Evolutionary conservation across 352 stramenopile species (phyloP), one percentile per base, ranked within the genome.

Genomic region (Peronospora tabacina): DNA sequence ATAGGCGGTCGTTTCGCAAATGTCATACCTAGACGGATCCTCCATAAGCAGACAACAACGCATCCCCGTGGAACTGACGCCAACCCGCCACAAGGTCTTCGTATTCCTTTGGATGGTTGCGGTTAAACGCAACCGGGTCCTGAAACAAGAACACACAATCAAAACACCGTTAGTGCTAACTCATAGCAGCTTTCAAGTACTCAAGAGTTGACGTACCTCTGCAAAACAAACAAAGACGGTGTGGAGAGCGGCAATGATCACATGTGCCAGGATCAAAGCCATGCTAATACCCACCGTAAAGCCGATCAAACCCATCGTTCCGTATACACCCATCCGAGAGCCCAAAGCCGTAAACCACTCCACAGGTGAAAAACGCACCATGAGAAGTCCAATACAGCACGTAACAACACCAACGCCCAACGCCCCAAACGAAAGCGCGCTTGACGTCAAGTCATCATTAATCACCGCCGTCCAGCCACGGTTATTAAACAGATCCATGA

Each of bases 141-240:
- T 84, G 28, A 9, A 39, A 22, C 48, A 34, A 39, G 20, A n/a
- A 11, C 49, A 16, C 48, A 5, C 10, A 35, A 46, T 17, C 28
- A 44, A 38, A 43, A 22, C 32, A 53, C 17, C 1, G 34, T 63
- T 24, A 72, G 39, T 36, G 7, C 28, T 0, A 33, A 33, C 28
- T 33, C 7, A 10, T 13, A 33, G 28, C 5, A 33, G 13, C 28
- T 33, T 33, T 33, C 28, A 13, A 13, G 3, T 1, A 33, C 11
- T 33, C 28, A 2, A 35, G 40, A 39, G 17, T 6, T 24, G 7
- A 28, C 61, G 13, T 66, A 87, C 75, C 76, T 93, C 82, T 17
- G 82, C 82, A 59, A 93, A 93, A 63, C 82, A 93, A 37, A 93
- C 82, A 55, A 93, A 93, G 15, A 93, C 64, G 28, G 82, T 93